Conservation (phyloP, 1,284 basidiomycete species). For the Trametes versicolor region DNA sequence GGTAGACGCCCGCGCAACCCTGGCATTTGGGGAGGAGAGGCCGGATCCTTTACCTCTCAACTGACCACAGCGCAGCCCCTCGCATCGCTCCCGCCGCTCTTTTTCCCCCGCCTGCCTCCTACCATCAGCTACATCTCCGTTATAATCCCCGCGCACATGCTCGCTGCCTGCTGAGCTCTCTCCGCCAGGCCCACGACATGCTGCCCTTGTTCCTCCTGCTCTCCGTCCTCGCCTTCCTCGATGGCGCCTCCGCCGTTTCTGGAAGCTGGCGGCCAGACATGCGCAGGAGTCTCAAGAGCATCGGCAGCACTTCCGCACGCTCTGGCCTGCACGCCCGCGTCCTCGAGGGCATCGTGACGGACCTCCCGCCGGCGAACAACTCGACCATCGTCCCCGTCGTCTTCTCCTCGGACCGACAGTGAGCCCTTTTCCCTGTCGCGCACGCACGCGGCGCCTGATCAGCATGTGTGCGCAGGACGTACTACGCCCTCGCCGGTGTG, state of each 20-base stretch:
- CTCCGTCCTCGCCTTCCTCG: slow-evolving; percentile 35
- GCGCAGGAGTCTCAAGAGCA: slow-evolving; percentile 21
- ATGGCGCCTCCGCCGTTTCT: slow-evolving; percentile 23
- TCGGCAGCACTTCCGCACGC: slow-evolving; percentile 2
- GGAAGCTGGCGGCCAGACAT: slow-evolving; percentile 36
- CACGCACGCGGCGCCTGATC: slow-evolving; percentile 3
- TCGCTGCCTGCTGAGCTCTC: slow-evolving; percentile 16
- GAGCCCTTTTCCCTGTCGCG: slow-evolving; percentile 26
- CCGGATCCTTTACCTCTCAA: neutral
- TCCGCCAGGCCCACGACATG: slow-evolving; percentile 31
- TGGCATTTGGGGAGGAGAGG: neutral
- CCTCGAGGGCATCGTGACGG: slow-evolving; percentile 38
- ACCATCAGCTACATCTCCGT: slow-evolving; percentile 11
- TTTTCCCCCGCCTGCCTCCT: slow-evolving; percentile 16
- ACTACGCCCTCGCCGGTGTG: slow-evolving; percentile 65
- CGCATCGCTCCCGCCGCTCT: slow-evolving; percentile 12
- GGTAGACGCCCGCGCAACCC: neutral
- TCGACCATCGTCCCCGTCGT: slow-evolving; percentile 42
- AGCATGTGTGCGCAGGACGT: slow-evolving; percentile 59
- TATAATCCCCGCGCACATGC: slow-evolving; percentile 25
- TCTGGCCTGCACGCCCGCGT: slow-evolving; percentile 27
- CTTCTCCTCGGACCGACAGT: slow-evolving; percentile 46
- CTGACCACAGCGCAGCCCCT: neutral
- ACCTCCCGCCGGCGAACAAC: slow-evolving; percentile 35
- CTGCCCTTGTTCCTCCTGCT: slow-evolving; percentile 31